These are phyloP conservation scores for Cyathus pygmaeus DNA, from an alignment of 1,284 basidiomycete genomes.

Conservation along the genomic window DNA sequence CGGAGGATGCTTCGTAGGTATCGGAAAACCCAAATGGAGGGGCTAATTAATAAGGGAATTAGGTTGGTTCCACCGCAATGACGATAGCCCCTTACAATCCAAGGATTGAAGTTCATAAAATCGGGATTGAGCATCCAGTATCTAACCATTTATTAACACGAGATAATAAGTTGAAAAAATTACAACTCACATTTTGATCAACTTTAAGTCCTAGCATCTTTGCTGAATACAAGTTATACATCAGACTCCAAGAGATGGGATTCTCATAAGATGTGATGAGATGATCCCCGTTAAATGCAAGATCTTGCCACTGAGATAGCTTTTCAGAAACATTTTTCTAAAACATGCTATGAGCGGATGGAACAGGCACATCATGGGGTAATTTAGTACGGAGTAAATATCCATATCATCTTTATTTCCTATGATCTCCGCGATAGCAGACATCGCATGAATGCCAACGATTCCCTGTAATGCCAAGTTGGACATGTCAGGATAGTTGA, in stretches of 20 bases:
- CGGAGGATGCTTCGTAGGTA: not conserved
- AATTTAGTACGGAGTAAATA: not conserved
- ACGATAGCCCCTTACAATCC: too few species aligned
- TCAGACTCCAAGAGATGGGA: slow-evolving; percentile 9
- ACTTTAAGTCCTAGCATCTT: not conserved
- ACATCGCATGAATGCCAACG: slow-evolving; percentile 15
- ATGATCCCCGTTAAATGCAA: slow-evolving; percentile 7
- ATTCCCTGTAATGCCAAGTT: slow-evolving; percentile 19
- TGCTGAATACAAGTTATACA: slow-evolving; percentile 11
- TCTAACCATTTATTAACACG: not conserved
- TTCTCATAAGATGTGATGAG: slow-evolving; percentile 8
- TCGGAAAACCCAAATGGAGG: too few species aligned
- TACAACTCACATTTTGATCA: not conserved
- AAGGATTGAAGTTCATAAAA: too few species aligned
- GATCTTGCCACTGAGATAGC: slow-evolving; percentile 4
- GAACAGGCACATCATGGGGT: slow-evolving; percentile 1
- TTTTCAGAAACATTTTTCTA: not conserved
- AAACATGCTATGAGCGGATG: too few species aligned
- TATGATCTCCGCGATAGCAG: slow-evolving; percentile 11
- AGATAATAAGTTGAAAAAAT: not conserved
- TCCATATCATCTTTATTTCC: not conserved
- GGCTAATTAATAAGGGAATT: too few species aligned
- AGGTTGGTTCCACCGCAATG: too few species aligned
- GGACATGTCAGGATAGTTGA: slow-evolving; percentile 2
- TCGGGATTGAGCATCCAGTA: too few species aligned